These are phyloP conservation scores for Penicillium angulare DNA, from an alignment of 495 filamentous ascomycete species.

Conservation along the genomic window DNA sequence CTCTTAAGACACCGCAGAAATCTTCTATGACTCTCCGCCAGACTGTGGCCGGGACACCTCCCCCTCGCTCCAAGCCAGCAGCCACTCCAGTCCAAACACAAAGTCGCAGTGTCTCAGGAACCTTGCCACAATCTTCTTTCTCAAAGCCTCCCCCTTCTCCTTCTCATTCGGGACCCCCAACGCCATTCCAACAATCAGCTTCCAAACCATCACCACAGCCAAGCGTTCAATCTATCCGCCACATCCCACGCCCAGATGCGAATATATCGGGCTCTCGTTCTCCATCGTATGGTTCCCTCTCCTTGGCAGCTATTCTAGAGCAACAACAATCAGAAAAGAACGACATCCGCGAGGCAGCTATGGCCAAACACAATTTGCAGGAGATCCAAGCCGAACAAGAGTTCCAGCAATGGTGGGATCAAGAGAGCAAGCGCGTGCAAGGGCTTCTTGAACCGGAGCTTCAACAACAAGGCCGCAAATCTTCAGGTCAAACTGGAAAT, in stretches of 20 bases:
- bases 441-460: constrained; percentile 58
- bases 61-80: constrained; percentile 26
- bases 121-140: constrained; percentile 15
- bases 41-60: constrained; percentile 55
- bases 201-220: constrained; percentile 29
- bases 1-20: constrained; percentile 33
- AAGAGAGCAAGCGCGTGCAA: constrained; percentile 71
- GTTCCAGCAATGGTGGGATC: constrained; percentile 98
- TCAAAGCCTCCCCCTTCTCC: constrained; percentile 21
- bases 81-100: constrained; percentile 28
- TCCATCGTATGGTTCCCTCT: constrained; percentile 60
- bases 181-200: constrained; percentile 16
- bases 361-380: constrained; percentile 77
- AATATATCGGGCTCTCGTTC: constrained; percentile 36
- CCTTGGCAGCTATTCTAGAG: constrained; percentile 83
- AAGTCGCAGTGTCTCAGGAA: constrained; percentile 29
- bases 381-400: constrained; percentile 97
- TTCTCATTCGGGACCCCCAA: constrained; percentile 16
- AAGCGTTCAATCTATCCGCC: constrained; percentile 49
- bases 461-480: constrained; percentile 23
- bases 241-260: constrained; percentile 42
- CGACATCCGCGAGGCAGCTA: constrained; percentile 71
- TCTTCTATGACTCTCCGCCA: constrained; percentile 62
- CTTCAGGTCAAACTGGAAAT: constrained; percentile 5
- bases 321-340: constrained; percentile 86